Evolutionary conservation across 257 asterid species (phyloP).

Genomic region (Phtheirospermum japonicum): DNA sequence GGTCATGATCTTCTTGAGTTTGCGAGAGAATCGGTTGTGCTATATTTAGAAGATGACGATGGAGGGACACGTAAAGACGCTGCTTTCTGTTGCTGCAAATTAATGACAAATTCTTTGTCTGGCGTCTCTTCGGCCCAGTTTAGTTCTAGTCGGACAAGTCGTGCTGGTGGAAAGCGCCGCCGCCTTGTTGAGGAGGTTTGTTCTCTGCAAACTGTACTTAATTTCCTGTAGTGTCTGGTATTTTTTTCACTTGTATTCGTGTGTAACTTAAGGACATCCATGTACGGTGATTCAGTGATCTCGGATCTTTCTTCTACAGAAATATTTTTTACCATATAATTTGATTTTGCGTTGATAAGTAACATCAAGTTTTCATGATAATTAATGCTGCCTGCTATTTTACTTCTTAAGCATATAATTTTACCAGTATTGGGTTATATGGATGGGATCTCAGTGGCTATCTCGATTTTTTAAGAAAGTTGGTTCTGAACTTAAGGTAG

Average conservation of each 20-base stretch:
- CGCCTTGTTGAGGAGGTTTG: conserved; percentile 95
- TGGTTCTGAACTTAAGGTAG: background rate
- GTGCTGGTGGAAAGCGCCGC: conserved; percentile 88
- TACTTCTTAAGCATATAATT: conserved; percentile 7
- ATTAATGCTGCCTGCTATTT: background rate
- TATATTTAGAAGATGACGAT: conserved; percentile 89
- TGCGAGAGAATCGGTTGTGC: conserved; percentile 89
- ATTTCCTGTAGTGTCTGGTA: conserved; percentile 2
- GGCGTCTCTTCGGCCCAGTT: conserved; percentile 65
- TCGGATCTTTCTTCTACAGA: conserved; percentile 1
- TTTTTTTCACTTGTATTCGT: conserved; percentile 16
- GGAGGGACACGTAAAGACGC: conserved; percentile 97
- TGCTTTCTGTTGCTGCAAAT: conserved; percentile 94
- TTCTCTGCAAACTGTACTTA: conserved; percentile 17
- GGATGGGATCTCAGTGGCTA: background rate
- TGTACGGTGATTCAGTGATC: conserved; percentile 12
- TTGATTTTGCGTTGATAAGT: conserved; percentile 4
- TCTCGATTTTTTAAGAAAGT: background rate
- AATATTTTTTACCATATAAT: background rate
- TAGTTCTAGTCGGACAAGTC: conserved; percentile 71
- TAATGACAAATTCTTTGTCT: conserved; percentile 82
- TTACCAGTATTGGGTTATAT: background rate
- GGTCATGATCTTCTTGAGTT: conserved; percentile 97
- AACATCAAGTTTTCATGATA: background rate
- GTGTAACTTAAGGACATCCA: conserved; percentile 4